Conservation (phyloP, 306 rosid species). For the Prunus kanzakura region DNA sequence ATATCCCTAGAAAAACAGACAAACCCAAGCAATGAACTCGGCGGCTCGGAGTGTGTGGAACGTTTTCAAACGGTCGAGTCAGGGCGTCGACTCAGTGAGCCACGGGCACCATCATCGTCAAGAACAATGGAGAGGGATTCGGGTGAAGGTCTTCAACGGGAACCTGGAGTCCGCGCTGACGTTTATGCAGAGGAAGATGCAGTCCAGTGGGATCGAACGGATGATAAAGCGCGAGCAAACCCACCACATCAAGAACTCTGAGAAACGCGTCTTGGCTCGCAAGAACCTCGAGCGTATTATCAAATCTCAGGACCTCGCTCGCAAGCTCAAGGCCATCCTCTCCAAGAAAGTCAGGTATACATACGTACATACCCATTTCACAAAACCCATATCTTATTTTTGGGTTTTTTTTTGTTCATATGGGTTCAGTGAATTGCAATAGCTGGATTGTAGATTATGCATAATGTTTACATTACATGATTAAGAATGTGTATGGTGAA, state of each 20-base stretch:
- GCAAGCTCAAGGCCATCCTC: conserved; percentile 72
- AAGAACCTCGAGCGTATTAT: conserved; percentile 59
- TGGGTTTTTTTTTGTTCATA: neutral
- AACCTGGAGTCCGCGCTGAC: conserved; percentile 61
- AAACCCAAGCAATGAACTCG: conserved; percentile 51
- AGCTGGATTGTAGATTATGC: neutral
- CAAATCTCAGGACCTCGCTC: conserved; percentile 67
- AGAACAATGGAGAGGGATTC: conserved; percentile 65
- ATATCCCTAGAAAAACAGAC: neutral
- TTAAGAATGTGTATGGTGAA: neutral
- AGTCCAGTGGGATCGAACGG: conserved; percentile 83
- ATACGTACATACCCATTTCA: neutral
- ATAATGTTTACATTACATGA: neutral
- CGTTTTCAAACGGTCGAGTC: conserved; percentile 37
- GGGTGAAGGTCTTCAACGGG: conserved; percentile 65
- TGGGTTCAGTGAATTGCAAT: neutral
- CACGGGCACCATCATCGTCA: conserved; percentile 28
- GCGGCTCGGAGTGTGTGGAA: conserved; percentile 36
- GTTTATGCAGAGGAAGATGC: conserved; percentile 72
- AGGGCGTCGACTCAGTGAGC: conserved; percentile 23
- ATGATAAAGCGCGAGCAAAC: conserved; percentile 61
- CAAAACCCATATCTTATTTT: neutral
- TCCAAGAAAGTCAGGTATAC: conserved; percentile 86
- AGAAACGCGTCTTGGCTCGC: conserved; percentile 75
- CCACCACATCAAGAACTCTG: conserved; percentile 83